These are phyloP conservation scores for Phanerodontia chrysosporium DNA, from an alignment of 768 basidiomycete species.

Conservation along the genomic window DNA sequence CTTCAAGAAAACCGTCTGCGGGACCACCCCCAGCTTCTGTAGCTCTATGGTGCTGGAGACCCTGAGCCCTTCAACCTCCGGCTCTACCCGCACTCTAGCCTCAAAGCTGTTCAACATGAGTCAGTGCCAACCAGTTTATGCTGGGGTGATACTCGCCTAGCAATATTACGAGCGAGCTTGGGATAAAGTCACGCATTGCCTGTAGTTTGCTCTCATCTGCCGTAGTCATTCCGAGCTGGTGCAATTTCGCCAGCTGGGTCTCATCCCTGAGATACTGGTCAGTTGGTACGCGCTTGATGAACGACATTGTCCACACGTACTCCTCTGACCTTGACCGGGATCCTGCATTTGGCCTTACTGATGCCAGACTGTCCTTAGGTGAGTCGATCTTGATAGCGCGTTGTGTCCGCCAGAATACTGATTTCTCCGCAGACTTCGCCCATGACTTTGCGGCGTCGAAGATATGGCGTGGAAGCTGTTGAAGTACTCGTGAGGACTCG, in stretches of 20 bases:
- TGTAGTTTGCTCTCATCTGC: constrained; percentile 81
- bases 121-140: no score
- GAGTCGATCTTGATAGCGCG: constrained; percentile 57
- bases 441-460: constrained; percentile 84
- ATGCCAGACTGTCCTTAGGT: constrained; percentile 66
- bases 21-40: constrained; percentile 83
- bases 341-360: constrained; percentile 49
- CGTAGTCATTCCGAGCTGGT: constrained; percentile 81
- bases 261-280: constrained; percentile 60
- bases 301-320: constrained; percentile 43
- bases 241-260: constrained; percentile 66
- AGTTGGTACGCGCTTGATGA: not conserved
- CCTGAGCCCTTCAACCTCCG: constrained; percentile 60
- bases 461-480: constrained; percentile 59
- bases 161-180: constrained; percentile 78
- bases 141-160: no score
- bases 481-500: not conserved
- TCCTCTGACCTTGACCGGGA: constrained; percentile 67
- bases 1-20: constrained; percentile 87
- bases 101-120: no score
- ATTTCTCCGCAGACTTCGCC: constrained; percentile 82
- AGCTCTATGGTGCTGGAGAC: constrained; percentile 69
- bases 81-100: constrained; percentile 58
- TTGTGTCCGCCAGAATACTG: constrained; percentile 70
- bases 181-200: constrained; percentile 85